Base-by-base conservation (phyloP, 306 rosid species). In the Quercus mongolica region DNA sequence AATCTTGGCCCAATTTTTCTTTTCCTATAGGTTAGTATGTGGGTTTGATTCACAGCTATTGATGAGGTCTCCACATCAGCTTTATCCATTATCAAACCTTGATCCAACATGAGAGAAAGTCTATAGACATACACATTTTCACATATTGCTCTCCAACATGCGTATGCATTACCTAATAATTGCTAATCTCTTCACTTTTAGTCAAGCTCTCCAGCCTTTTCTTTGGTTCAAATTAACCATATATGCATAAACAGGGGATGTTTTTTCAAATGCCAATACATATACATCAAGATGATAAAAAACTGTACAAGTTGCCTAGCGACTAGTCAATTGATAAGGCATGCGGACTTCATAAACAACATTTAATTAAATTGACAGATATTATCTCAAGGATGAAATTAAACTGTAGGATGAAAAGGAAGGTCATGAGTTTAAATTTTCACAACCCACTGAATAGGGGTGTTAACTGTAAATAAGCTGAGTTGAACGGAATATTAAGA, bases 61-160 rank as follows among this genome's bases (percentile, higher is more conserved):
- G 8, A 74, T 38, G 59, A 65, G 65, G 71, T 72, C 78, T 77
- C 85, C 79, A 71, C 85, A 35, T 79, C 83, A 74, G 46, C 77
- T n/a, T 33, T 84, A 80, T 84, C 79, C 69, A 71, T 14, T 64
- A 20, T n/a, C 26, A 33, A 5, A 33, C 38, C 25, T 71, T 14
- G 56, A 72, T 25, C 67, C 35, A 61, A 25, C 1, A 33, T 33
- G 7, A 33, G 7, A 33, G 38, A 28, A 28, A 33, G 38, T 33
- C 38, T 33, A 33, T 33, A 33, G 38, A 5, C 38, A 5, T 33
- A 5, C 38, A 33, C 38, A 33, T 33, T 33, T 33, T 33, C 38
- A 33, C 38, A 33, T 5, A 33, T 33, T 33, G 38, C 38, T 33
- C 7, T 5, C 38, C 38, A 33, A 33, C 4, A 61, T 13, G 35